phyloP scores from a whole-genome alignment of 441 rosid species.

The Iberis amara region DNA sequence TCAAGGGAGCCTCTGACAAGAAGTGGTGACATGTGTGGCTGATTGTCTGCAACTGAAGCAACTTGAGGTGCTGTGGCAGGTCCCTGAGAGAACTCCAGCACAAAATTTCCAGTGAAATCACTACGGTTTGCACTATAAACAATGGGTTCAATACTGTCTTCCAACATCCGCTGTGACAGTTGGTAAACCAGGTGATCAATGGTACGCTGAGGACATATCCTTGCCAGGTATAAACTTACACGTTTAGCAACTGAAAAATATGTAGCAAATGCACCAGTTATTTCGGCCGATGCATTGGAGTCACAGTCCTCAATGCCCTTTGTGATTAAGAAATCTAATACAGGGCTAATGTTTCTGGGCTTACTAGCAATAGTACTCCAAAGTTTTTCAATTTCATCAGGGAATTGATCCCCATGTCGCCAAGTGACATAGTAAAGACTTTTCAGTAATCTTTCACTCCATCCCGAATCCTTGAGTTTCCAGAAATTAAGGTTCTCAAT shows the following conservation, averaged over 20 bases:
- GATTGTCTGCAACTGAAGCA: constrained; percentile 66
- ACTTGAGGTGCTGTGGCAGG: constrained; percentile 68
- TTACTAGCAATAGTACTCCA: constrained; percentile 99
- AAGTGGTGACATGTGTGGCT: constrained; percentile 97
- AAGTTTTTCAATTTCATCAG: constrained; percentile 98
- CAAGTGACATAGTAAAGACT: constrained; percentile 97
- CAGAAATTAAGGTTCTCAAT: constrained; percentile 97
- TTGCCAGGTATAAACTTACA: constrained; percentile 87
- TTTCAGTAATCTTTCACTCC: constrained; percentile 94
- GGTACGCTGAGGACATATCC: constrained; percentile 95
- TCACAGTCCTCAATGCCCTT: constrained; percentile 99
- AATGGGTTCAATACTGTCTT: constrained; percentile 81
- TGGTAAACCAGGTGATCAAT: constrained; percentile 98
- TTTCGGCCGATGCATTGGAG: constrained; percentile 98
- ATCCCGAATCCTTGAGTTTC: constrained; percentile 98
- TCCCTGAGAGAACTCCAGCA: constrained; percentile 94
- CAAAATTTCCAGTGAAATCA: constrained; percentile 67
- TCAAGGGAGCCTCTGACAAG: constrained; percentile 98
- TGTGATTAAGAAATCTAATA: constrained; percentile 91
- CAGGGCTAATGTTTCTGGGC: constrained; percentile 92
- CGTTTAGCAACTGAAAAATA: constrained; percentile 98
- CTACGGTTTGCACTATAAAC: constrained; percentile 53
- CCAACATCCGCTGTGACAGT: constrained; percentile 87
- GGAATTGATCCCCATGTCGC: constrained; percentile 98
- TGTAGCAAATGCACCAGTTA: constrained; percentile 99